phyloP scores from a whole-genome alignment of 2,329 filamentous ascomycete genomes.

The Fusarium metavorans region DNA sequence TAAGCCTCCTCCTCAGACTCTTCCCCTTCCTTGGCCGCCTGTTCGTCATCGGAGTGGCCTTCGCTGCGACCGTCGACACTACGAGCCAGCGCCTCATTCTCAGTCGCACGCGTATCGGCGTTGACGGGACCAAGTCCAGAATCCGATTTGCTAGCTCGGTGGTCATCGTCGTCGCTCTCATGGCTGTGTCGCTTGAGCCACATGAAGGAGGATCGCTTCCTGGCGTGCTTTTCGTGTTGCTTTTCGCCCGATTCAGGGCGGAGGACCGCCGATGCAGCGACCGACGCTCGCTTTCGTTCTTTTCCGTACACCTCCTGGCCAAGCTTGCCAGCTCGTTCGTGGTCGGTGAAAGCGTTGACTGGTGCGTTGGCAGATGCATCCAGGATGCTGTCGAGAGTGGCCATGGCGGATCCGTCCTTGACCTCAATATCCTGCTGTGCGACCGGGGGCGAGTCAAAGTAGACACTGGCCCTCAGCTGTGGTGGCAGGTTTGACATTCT shows the following conservation, averaged over 20 bases:
- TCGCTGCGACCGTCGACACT: conserved; percentile 47
- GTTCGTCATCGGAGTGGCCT: conserved; percentile 42
- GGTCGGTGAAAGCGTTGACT: conserved; percentile 91
- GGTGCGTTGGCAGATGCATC: conserved; percentile 90
- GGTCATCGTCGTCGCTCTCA: conserved; percentile 45
- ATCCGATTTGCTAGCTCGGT: conserved; percentile 28
- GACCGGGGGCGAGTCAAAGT: conserved; percentile 79
- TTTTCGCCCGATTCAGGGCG: conserved; percentile 36
- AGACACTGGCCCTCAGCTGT: conserved; percentile 89
- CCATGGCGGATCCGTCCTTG: conserved; percentile 85
- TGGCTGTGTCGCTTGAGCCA: conserved; percentile 57
- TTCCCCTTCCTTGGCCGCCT: conserved; percentile 56
- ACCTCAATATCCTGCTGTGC: conserved; percentile 64
- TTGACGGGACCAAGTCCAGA: conserved; percentile 44
- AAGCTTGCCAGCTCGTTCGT: conserved; percentile 82
- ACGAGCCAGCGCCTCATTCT: conserved; percentile 38
- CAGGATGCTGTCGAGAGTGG: conserved; percentile 90
- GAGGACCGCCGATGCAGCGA: conserved; percentile 44
- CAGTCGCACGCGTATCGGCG: conserved; percentile 39
- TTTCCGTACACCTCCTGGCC: conserved; percentile 80
- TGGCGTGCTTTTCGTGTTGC: conserved; percentile 47
- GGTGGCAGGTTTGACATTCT: conserved; percentile 71
- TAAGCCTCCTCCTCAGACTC: conserved; percentile 64
- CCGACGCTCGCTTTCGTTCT: conserved; percentile 63
- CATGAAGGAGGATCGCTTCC: conserved; percentile 63